A percentile compares a stretch with the other conserved stretches of the same genome.
Evolutionary conservation across 345 rosid species (phyloP).

Genomic region (Populus davidiana): DNA sequence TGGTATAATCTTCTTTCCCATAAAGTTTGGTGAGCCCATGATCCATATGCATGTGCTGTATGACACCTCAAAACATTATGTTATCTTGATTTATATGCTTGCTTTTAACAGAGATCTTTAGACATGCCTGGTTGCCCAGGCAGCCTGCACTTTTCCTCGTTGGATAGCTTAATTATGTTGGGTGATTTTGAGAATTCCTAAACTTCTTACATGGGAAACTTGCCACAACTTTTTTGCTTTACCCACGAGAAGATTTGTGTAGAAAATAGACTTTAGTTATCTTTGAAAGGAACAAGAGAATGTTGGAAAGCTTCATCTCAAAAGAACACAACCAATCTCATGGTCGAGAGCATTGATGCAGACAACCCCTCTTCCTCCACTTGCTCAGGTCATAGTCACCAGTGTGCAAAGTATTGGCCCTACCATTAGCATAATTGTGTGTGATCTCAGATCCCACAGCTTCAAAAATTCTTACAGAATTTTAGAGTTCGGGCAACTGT

Average conservation of each 20-base stretch:
- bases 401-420: conserved; percentile 5
- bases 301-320: not conserved
- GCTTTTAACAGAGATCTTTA: not conserved
- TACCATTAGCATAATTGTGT: conserved; percentile 7
- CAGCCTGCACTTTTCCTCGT: not conserved
- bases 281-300: not conserved
- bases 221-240: not conserved
- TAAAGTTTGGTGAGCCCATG: not conserved
- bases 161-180: not conserved
- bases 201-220: not conserved
- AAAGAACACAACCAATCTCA: not conserved
- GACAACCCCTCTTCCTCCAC: conserved; percentile 12
- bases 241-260: not conserved
- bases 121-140: not conserved
- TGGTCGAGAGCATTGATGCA: not conserved
- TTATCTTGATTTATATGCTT: not conserved
- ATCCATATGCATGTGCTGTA: not conserved
- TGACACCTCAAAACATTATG: not conserved
- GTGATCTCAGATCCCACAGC: not conserved
- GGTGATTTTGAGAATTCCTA: not conserved
- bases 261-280: not conserved
- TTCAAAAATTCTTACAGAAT: not conserved
- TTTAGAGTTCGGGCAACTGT: not conserved
- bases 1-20: not conserved
- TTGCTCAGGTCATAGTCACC: conserved; percentile 12